Base-by-base conservation (phyloP, 768 basidiomycete species). In the Galerina marginata region DNA sequence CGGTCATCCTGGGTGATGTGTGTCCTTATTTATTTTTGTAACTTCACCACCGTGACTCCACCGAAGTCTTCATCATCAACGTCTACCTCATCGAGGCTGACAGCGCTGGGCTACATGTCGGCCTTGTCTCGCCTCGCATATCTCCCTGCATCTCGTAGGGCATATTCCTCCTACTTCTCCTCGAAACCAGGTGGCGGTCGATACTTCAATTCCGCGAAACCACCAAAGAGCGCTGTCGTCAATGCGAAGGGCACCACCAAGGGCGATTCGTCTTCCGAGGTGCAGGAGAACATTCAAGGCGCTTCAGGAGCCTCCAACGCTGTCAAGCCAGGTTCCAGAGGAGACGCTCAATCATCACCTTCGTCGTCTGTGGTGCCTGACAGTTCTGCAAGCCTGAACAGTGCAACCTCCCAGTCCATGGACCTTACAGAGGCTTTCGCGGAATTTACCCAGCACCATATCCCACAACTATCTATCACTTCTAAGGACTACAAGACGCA, bases 151-250 rank as follows among this genome's bases (percentile, higher is more conserved):
- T 74, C 80, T 14, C 77, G 83, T 49, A 82, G 91, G 69, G 72
- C 84, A 9, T 92, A 91, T 65, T 93, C 89, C 6, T 92, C 91
- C 1, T 88, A 89, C 65, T 93, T 91, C 77, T 91, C 89, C 11
- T 89, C 88, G 26, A 91, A 90, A 68, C 79, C 89, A 1, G 91
- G 91, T 3, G 80, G 83, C 0, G 91, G 91, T 16, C 82, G 91
- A 33, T 90, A 87, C 67, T 90, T 92, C 73, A 87, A 89, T 59
- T 86, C 91, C 4, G 75, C 90, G 7, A 93, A 92, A 71, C 79
- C 88, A 15, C 81, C 86, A 60, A 86, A 87, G 71, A 72, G 74
- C 44, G 67, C 79, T 53, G 79, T 80, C 54, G 65, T 80, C 51
- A 66, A 68, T 43, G 64, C 77, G 10, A 67, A 74, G 63, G 74